phyloP scores from a whole-genome alignment of 2,329 filamentous ascomycete species.

The Moelleriella libera region DNA sequence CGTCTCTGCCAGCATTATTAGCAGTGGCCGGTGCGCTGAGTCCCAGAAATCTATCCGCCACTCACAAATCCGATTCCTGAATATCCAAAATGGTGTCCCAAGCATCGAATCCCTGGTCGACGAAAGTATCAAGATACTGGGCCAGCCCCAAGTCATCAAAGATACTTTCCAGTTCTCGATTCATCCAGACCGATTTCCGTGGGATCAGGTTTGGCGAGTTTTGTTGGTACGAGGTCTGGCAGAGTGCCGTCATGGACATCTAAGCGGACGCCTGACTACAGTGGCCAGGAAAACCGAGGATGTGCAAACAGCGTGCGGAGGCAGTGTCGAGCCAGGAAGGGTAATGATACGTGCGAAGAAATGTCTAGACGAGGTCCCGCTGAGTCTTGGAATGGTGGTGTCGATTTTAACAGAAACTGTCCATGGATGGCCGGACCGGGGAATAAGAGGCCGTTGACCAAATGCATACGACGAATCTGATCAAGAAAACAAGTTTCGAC shows the following conservation, averaged over 20 bases:
- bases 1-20: slow-evolving; percentile 35
- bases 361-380: too few relatives aligned
- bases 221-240: not conserved
- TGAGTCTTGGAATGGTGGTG: too few relatives aligned
- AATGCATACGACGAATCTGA: not conserved
- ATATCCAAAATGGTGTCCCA: slow-evolving; percentile 78
- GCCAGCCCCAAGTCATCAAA: slow-evolving; percentile 65
- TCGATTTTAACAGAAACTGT: not conserved
- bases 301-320: not conserved
- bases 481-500: not conserved
- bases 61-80: slow-evolving; percentile 69
- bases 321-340: not conserved
- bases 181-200: slow-evolving; percentile 20
- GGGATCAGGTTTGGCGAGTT: not conserved
- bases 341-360: not conserved
- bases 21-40: not conserved
- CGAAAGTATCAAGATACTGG: slow-evolving; percentile 60
- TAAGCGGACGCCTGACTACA: not conserved
- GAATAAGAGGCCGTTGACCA: not conserved
- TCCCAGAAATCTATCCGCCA: slow-evolving; percentile 5
- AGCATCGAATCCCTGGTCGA: slow-evolving; percentile 70
- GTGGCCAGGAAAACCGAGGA: not conserved
- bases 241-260: slow-evolving; percentile 5
- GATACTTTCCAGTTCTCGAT: slow-evolving; percentile 46
- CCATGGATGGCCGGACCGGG: not conserved